Conservation (phyloP, 768 basidiomycete species). For the Tremella yokohamensis region DNA sequence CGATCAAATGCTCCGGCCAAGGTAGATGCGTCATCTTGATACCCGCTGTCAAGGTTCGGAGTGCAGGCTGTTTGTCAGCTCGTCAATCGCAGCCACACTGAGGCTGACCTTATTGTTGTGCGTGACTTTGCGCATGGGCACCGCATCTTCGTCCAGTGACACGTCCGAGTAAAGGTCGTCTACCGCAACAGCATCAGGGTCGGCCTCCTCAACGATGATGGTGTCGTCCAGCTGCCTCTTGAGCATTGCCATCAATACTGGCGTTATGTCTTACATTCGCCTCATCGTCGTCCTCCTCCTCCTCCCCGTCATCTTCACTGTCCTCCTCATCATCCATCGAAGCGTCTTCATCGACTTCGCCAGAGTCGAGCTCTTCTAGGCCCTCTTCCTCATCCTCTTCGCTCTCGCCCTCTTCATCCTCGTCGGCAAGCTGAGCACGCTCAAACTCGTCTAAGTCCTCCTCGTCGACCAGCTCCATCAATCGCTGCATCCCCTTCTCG, state of each 20-base stretch:
- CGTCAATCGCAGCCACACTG: not conserved
- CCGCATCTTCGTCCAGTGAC: constrained; percentile 70
- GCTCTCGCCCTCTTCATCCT: constrained; percentile 41
- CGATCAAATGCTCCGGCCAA: constrained; percentile 40
- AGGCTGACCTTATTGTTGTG: constrained; percentile 71
- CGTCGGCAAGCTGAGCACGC: constrained; percentile 56
- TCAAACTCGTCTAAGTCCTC: constrained; percentile 68
- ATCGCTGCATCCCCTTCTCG: constrained; percentile 39
- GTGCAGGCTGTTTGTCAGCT: constrained; percentile 34
- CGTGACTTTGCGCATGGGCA: constrained; percentile 76
- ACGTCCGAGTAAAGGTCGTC: constrained; percentile 62
- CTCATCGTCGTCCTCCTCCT: constrained; percentile 17
- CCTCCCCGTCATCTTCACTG: constrained; percentile 41
- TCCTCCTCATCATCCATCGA: constrained; percentile 43
- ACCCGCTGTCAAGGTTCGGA: constrained; percentile 35
- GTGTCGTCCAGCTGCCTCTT: constrained; percentile 13
- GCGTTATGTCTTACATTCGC: constrained; percentile 5
- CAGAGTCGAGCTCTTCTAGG: constrained; percentile 24
- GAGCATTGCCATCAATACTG: not conserved
- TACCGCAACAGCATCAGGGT: constrained; percentile 53
- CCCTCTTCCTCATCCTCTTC: constrained; percentile 37
- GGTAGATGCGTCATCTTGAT: constrained; percentile 42
- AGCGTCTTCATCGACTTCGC: constrained; percentile 37
- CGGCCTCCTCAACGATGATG: constrained; percentile 48
- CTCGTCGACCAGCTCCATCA: constrained; percentile 42